phyloP scores from a whole-genome alignment of 352 stramenopile genomes.

The Pythium volutum region DNA sequence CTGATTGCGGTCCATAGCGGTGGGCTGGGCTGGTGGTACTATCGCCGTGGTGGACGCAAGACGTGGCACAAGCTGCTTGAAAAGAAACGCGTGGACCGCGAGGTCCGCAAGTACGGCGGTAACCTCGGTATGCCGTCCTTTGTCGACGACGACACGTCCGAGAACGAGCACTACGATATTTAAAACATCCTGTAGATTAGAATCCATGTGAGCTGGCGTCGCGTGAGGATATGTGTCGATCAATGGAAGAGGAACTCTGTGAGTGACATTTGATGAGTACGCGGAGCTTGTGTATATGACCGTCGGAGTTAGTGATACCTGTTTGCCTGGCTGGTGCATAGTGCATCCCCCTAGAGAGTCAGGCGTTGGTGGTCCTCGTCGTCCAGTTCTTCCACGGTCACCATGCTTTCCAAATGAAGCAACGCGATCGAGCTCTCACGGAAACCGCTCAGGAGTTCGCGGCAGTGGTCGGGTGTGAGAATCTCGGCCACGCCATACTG shows the following conservation, averaged over 20 bases:
- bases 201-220: neutral
- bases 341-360: constrained; percentile 1
- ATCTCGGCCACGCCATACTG: constrained; percentile 65
- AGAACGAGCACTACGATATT: constrained; percentile 10
- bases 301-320: neutral
- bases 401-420: constrained; percentile 41
- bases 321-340: neutral
- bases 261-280: too few relatives aligned
- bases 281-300: neutral
- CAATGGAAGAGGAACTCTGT: neutral
- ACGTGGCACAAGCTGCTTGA: constrained; percentile 44
- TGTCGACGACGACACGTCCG: constrained; percentile 21
- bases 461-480: constrained; percentile 59
- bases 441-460: constrained; percentile 62
- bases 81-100: constrained; percentile 35
- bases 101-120: constrained; percentile 30
- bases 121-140: constrained; percentile 26
- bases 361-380: constrained; percentile 8
- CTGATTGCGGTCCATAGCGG: constrained; percentile 21
- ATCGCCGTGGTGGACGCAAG: constrained; percentile 27
- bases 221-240: neutral
- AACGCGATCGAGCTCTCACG: constrained; percentile 68
- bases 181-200: neutral
- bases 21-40: constrained; percentile 38
- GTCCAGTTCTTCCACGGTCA: constrained; percentile 16